phyloP scores from a whole-genome alignment of 192 early-diverging fungal genomes.

The Geranomyces variabilis region DNA sequence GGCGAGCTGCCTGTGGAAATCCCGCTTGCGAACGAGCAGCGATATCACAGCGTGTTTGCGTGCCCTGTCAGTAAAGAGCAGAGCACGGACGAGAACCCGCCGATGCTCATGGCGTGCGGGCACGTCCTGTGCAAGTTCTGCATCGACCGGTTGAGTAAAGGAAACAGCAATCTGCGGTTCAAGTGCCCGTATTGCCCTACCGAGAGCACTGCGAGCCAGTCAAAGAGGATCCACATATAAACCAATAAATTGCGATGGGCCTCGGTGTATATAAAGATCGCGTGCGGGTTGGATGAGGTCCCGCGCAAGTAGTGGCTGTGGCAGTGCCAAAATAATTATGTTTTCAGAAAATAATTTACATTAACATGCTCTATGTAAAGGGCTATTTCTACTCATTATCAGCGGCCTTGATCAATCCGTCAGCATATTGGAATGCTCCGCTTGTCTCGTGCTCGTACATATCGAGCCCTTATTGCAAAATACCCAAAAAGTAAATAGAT shows the following conservation, averaged over 20 bases:
- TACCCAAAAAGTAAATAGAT: too few species aligned
- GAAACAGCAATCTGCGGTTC: constrained; percentile 65
- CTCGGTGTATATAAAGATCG: too few species aligned
- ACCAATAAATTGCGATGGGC: too few species aligned
- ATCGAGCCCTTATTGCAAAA: constrained; percentile 59
- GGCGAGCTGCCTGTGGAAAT: constrained; percentile 94
- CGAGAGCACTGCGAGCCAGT: constrained; percentile 77
- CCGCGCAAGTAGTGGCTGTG: too few species aligned
- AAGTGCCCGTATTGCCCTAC: constrained; percentile 98
- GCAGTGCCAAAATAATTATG: too few species aligned
- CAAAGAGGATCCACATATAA: constrained; percentile 79
- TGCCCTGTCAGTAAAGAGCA: constrained; percentile 98
- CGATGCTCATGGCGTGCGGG: constrained; percentile 97
- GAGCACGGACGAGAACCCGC: constrained; percentile 89
- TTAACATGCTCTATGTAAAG: background rate
- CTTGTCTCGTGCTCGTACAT: constrained; percentile 93
- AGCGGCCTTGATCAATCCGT: constrained; percentile 26
- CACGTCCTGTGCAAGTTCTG: constrained; percentile 95
- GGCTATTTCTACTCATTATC: background rate
- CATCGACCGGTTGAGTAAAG: constrained; percentile 78
- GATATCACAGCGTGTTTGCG: constrained; percentile 94
- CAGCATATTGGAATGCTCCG: constrained; percentile 86
- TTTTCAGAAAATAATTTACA: too few species aligned
- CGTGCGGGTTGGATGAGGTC: too few species aligned
- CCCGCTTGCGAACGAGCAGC: constrained; percentile 78